Percentiles rank a stretch among this genome's conserved stretches.
phyloP scores from a whole-genome alignment of 2,329 filamentous ascomycete species.

The Penicillium sp. region DNA sequence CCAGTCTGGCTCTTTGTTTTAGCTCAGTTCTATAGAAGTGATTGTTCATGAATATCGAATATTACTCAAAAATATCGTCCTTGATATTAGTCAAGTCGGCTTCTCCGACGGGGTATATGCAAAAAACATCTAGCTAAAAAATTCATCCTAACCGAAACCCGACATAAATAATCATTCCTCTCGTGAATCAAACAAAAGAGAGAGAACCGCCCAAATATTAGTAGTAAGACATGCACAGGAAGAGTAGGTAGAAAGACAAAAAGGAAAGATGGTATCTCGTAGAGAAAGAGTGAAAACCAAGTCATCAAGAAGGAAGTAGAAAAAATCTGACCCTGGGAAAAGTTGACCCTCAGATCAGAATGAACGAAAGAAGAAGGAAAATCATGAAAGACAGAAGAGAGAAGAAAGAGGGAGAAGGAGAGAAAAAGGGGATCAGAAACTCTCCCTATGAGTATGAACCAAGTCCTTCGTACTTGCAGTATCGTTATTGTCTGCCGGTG shows the following conservation, averaged over 20 bases:
- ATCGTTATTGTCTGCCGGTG: constrained; percentile 14
- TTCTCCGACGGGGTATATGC: not conserved
- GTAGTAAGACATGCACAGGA: not conserved
- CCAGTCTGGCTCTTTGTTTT: not conserved
- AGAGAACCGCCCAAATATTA: not conserved
- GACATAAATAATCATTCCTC: not conserved
- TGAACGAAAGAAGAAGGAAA: not conserved
- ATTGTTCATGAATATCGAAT: not conserved
- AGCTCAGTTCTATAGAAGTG: not conserved
- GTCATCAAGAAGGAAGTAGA: not conserved
- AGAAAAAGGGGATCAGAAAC: constrained; percentile 6
- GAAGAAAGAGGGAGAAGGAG: not conserved
- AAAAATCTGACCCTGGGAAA: not conserved
- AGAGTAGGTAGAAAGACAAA: not conserved
- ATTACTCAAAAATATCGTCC: not conserved
- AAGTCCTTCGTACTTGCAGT: constrained; percentile 25
- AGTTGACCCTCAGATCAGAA: not conserved
- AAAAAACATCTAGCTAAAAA: not conserved
- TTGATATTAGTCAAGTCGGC: not conserved
- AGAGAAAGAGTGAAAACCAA: not conserved
- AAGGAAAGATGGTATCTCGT: not conserved
- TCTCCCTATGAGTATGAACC: constrained; percentile 14
- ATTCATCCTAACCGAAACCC: not conserved
- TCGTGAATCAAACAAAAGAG: not conserved
- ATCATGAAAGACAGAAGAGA: not conserved